Evolutionary conservation across 2,329 filamentous ascomycete genomes (phyloP), one percentile per base, ranked within the genome.

Genomic region (Penicillium sp.): DNA sequence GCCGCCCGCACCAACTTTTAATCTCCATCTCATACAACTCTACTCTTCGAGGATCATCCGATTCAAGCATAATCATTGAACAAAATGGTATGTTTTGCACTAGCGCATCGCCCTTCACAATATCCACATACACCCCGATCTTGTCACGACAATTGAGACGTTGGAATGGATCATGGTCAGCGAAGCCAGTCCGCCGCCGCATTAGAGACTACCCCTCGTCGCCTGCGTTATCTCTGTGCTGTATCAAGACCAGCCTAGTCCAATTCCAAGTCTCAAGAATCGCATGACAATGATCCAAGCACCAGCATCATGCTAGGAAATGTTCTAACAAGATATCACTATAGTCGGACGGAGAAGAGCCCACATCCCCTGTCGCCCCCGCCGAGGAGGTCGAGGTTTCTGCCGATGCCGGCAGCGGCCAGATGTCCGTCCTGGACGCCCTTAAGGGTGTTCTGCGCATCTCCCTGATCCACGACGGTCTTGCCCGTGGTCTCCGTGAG

Each of bases 311-410:
- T 26, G 16, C 3, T n/a, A 27, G 30, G 3, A 35, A 13, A 32
- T 44, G 32, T 30, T 14, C 50, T 50, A 48, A 50, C 27, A 14
- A 6, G 1, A 18, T n/a, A 34, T 32, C 23, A 8, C 34, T 34
- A 27, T 44, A 97, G 94, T 97, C 93, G 91, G 93, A 97, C 91
- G 93, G 93, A 97, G 94, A 97, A 97, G 93, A 97, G 89, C 91
- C 87, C 81, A 88, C 85, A 80, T 86, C 87, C 71, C 70, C 90
- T 80, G 76, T 80, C 69, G 78, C 75, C 61, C 89, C 90, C 76
- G 91, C 82, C 73, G 84, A 87, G 71, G 94, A 97, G 84, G 92
- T 97, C 80, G 93, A 97, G 82, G 91, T 97, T 77, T 88, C 88
- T 76, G 91, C 89, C 79, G 92, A 96, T 82, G 88, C 88, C 76